Base-by-base conservation (phyloP, 73 alveolate species). In the Loxodes magnus region DNA sequence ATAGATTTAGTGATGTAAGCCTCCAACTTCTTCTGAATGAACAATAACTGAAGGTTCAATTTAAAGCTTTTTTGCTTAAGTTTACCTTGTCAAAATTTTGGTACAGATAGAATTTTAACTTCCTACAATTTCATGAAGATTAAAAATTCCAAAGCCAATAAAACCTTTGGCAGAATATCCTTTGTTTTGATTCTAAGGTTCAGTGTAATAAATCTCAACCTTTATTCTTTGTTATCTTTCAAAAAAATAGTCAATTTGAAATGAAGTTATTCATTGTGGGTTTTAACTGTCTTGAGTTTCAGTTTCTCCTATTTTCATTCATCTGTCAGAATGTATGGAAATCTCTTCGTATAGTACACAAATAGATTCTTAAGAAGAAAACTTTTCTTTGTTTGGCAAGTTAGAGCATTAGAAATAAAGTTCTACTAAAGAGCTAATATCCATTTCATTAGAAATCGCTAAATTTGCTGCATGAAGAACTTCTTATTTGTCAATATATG, bases 251-350 rank as follows among this genome's bases (percentile, higher is more conserved):
- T 56, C 74, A 21, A 80, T 64, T 9, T 55, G 35, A 54, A 84
- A 74, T 17, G 73, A 28, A 37, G 60, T 67, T 27, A 84, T 63
- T 33, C 73, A 84, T 54, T 64, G 51, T 16, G 96, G 96, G 54
- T 70, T 80, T 5, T 69, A 59, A 41, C 56, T 80, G 43, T 85
- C 64, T 17, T 79, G 57, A 7, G 80, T 64, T 57, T 85, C 96
- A 14, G 96, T 85, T 28, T 86, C 60, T 26, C 87, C 96, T 27
- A 70, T 56, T 14, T 56, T 74, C 6, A 37, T 44, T 80, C 86
- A 85, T 23, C 52, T 51, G 19, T 70, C 69, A 3, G 35, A n/a
- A n/a, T n/a, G n/a, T n/a, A n/a, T n/a, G n/a, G n/a, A n/a, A n/a
- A n/a, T 35, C 22, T 50, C 71, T 23, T 56, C 56, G 10, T 60